Evolutionary conservation across 768 basidiomycete species (phyloP).

Genomic region (Collybia nuda): DNA sequence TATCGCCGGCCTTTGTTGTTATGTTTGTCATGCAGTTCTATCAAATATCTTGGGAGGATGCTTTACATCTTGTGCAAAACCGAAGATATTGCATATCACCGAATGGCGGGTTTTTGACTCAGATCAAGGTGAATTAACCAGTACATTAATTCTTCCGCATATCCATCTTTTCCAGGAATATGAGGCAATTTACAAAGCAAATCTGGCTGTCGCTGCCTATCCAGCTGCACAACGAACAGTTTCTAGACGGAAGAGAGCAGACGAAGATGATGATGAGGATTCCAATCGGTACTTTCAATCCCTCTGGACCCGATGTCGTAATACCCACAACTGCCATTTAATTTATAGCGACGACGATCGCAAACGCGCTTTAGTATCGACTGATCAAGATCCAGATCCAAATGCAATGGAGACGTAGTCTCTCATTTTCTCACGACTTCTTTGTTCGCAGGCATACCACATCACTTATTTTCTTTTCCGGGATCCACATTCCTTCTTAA

Average conservation of each 20-base stretch:
- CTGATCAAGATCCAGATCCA: constrained; percentile 32
- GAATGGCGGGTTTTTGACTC: constrained; percentile 87
- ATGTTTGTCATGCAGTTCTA: constrained; percentile 93
- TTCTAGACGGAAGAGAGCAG: constrained; percentile 66
- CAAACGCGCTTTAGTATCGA: constrained; percentile 43
- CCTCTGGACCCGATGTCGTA: neutral
- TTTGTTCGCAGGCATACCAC: neutral
- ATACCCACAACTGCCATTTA: constrained; percentile 1
- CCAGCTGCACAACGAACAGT: constrained; percentile 46
- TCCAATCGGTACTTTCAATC: constrained; percentile 22
- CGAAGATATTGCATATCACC: constrained; percentile 92
- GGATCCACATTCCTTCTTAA: no score
- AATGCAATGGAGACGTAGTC: constrained; percentile 51
- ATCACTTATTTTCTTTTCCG: no score
- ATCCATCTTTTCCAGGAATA: constrained; percentile 63
- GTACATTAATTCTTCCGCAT: neutral
- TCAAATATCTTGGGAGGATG: constrained; percentile 84
- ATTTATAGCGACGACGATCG: constrained; percentile 41
- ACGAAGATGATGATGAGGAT: constrained; percentile 71
- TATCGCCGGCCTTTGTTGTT: constrained; percentile 87
- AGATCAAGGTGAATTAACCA: constrained; percentile 69
- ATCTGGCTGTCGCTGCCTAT: constrained; percentile 62
- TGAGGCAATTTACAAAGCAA: constrained; percentile 88
- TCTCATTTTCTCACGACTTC: constrained; percentile 1
- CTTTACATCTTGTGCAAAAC: constrained; percentile 85